Evolutionary conservation across 1,284 basidiomycete genomes (phyloP).

Genomic region (Microbotryum violaceum): DNA sequence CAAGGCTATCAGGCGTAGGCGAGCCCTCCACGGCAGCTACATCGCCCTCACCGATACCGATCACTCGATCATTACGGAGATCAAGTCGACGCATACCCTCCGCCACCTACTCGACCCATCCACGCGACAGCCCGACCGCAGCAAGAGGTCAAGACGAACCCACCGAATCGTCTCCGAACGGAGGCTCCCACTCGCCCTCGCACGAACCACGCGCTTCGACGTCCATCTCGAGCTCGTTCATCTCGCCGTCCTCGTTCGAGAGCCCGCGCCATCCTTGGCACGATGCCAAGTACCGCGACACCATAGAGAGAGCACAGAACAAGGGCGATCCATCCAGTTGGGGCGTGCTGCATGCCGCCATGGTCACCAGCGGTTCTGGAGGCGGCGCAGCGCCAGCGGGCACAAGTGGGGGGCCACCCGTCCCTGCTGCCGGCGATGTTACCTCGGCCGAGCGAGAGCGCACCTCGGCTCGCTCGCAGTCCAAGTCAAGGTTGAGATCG

Average conservation of each 20-base stretch:
- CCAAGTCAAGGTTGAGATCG: not conserved
- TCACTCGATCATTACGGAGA: not conserved
- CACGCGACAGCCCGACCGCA: not conserved
- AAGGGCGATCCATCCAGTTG: conserved; percentile 12
- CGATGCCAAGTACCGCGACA: conserved; percentile 2
- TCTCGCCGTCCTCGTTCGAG: not conserved
- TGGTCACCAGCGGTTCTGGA: not conserved
- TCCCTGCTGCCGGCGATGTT: not conserved
- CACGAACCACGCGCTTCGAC: not conserved
- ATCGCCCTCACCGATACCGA: no score
- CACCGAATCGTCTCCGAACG: not conserved
- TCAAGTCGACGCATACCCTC: not conserved
- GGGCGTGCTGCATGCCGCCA: conserved; percentile 4
- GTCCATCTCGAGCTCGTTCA: no score
- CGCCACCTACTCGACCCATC: not conserved
- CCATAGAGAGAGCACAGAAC: conserved; percentile 5
- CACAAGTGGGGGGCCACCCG: not conserved
- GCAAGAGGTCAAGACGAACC: not conserved
- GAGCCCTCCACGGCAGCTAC: no score
- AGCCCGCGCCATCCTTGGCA: not conserved
- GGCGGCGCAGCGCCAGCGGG: no score
- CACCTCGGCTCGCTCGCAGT: not conserved
- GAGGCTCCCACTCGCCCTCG: no score
- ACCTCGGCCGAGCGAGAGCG: not conserved
- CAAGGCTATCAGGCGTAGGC: no score